Percentiles rank a stretch among this genome's conserved stretches.
Conservation (phyloP, 768 basidiomycete genomes). For the Rhizopogon salebrosus region DNA sequence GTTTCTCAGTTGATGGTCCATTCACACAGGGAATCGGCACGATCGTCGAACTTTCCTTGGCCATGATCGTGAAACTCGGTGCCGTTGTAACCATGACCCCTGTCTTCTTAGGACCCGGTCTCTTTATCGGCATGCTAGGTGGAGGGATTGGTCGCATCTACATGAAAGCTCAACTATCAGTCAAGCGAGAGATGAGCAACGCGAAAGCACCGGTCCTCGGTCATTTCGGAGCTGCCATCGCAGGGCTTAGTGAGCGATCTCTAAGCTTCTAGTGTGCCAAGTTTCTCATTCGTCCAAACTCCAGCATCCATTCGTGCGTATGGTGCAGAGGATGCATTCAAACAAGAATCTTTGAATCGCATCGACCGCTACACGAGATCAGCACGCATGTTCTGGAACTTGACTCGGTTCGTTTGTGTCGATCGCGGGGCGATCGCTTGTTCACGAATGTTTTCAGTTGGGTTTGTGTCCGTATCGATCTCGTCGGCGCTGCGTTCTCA, state of each 20-base stretch:
- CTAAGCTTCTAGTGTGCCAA: not conserved
- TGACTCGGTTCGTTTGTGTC: slow-evolving; percentile 22
- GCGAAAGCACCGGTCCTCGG: slow-evolving; percentile 15
- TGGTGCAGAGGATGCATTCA: too few relatives aligned
- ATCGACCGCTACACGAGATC: too few relatives aligned
- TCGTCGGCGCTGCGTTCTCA: slow-evolving; percentile 36
- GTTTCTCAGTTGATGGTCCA: slow-evolving; percentile 7
- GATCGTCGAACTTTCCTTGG: slow-evolving; percentile 2
- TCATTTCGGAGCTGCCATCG: slow-evolving; percentile 9
- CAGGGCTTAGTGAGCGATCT: slow-evolving; percentile 12
- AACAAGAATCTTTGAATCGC: too few relatives aligned
- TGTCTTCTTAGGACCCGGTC: slow-evolving; percentile 19
- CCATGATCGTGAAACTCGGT: slow-evolving; percentile 4
- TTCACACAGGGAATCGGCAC: not conserved
- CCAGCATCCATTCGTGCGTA: slow-evolving; percentile 34
- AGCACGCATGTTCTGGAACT: too few relatives aligned
- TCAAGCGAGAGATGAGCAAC: slow-evolving; percentile 26
- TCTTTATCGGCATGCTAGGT: slow-evolving; percentile 23
- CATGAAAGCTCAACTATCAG: slow-evolving; percentile 35
- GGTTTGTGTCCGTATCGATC: slow-evolving; percentile 34
- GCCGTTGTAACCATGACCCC: too few relatives aligned
- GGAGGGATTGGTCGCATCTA: slow-evolving; percentile 33
- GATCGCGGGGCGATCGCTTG: too few relatives aligned
- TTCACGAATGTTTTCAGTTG: slow-evolving; percentile 15
- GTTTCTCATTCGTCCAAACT: not conserved